phyloP scores from a whole-genome alignment of 202 grass and related monocot genomes.

The Zizania palustris region DNA sequence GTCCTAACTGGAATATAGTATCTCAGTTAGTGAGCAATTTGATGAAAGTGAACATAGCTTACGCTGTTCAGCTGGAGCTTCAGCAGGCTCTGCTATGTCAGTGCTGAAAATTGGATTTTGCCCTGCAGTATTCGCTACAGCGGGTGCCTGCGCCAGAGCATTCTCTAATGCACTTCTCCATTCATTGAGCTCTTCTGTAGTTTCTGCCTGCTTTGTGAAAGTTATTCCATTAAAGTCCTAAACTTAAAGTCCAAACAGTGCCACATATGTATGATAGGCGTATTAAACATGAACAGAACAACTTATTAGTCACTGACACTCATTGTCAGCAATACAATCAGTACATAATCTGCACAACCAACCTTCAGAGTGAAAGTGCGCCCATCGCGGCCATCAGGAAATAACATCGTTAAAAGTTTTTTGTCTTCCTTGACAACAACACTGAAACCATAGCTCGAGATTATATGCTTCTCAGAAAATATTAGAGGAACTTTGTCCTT shows the following conservation, averaged over 20 bases:
- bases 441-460: slow-evolving; percentile 60
- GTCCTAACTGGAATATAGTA: slow-evolving; percentile 2
- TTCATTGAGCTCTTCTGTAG: slow-evolving; percentile 80
- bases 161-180: slow-evolving; percentile 93
- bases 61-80: slow-evolving; percentile 73
- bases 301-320: slow-evolving; percentile 17
- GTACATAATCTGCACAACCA: slow-evolving; percentile 31
- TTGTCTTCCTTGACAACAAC: slow-evolving; percentile 95
- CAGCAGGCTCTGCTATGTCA: slow-evolving; percentile 54
- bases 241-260: slow-evolving; percentile 18
- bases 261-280: neutral
- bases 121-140: slow-evolving; percentile 52
- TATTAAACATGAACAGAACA: slow-evolving; percentile 27
- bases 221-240: slow-evolving; percentile 41
- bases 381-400: slow-evolving; percentile 84
- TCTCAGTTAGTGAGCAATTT: slow-evolving; percentile 23
- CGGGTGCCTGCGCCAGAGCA: slow-evolving; percentile 82
- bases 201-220: slow-evolving; percentile 72
- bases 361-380: slow-evolving; percentile 94
- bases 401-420: slow-evolving; percentile 84
- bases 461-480: slow-evolving; percentile 32
- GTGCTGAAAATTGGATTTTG: slow-evolving; percentile 84
- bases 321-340: neutral
- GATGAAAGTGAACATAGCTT: slow-evolving; percentile 42
- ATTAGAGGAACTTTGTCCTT: slow-evolving; percentile 32